Evolutionary conservation across 306 rosid species (phyloP), one percentile per base, ranked within the genome.

Genomic region (Quercus dentata): DNA sequence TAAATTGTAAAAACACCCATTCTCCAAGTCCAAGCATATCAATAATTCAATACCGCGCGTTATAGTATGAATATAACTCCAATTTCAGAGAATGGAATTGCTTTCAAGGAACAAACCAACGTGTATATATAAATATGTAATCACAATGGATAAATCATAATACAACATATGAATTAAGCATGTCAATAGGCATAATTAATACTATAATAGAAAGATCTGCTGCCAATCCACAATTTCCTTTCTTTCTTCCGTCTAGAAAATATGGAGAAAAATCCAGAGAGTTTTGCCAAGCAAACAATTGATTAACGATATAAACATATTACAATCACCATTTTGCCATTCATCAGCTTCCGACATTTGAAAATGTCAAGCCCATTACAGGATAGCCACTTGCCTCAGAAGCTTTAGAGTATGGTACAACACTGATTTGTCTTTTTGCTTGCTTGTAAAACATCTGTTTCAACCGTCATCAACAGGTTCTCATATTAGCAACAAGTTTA

Each of bases 361-460:
- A 81, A 81, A 81, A 82, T 69, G 61, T 58, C 27, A 69, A 79
- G 23, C 80, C 79, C 80, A 38, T 76, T 69, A 31, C 78, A 3
- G 38, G 82, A 73, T 67, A 52, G 74, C 72, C 68, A 72, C 79
- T 55, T 19, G 33, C 13, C 76, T 62, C 81, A 31, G 74, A 77
- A 82, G 85, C 85, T 93, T 93, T 87, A 96, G 84, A 96, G 82
- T 82, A 96, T 83, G 63, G 91, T 83, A 89, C 99, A 96, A 74
- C 99, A 96, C 78, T 85, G 90, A 71, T 93, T 96, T 80, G 99
- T 86, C 90, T 96, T 87, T 96, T 96, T 0, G 99, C 98, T 82
- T 93, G 98, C 82, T 93, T 96, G 93, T 96, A 96, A 91, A 96
- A 96, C 99, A 96, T 93, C 98, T 96, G 98, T 89, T 88, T 57